These are phyloP conservation scores for Aspergillus sp. DNA, from an alignment of 2,329 filamentous ascomycete species.

Conservation along the genomic window DNA sequence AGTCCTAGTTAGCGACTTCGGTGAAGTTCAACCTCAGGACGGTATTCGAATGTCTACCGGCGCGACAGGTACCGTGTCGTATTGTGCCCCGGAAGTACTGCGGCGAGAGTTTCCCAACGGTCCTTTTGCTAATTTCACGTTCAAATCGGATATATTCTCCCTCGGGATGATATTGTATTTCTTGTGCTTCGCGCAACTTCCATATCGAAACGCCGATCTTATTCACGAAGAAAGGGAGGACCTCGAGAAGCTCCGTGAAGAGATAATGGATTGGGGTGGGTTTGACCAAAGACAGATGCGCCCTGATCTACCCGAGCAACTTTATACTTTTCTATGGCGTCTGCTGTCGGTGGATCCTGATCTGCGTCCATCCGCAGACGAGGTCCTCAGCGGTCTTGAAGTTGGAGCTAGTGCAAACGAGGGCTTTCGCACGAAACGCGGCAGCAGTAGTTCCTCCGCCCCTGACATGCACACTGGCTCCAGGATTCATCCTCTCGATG, in stretches of 20 bases:
- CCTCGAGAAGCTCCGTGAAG: slow-evolving; percentile 75
- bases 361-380: slow-evolving; percentile 78
- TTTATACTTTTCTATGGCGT: slow-evolving; percentile 81
- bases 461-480: slow-evolving; percentile 33
- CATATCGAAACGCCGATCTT: slow-evolving; percentile 79
- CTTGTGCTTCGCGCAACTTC: slow-evolving; percentile 88
- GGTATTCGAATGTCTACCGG: slow-evolving; percentile 83
- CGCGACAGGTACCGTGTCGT: slow-evolving; percentile 93
- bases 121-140: slow-evolving; percentile 86
- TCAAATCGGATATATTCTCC: slow-evolving; percentile 97
- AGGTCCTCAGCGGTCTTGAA: slow-evolving; percentile 77
- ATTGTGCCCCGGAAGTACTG: slow-evolving; percentile 93
- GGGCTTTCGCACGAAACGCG: slow-evolving; percentile 39
- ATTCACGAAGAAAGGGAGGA: slow-evolving; percentile 92
- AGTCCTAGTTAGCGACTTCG: slow-evolving; percentile 95
- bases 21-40: slow-evolving; percentile 87
- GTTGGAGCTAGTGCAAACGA: slow-evolving; percentile 57
- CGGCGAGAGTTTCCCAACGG: slow-evolving; percentile 63
- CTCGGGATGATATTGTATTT: slow-evolving; percentile 98
- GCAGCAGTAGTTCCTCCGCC: slow-evolving; percentile 28
- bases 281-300: slow-evolving; percentile 77
- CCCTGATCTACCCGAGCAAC: slow-evolving; percentile 77
- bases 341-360: slow-evolving; percentile 75
- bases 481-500: slow-evolving; percentile 43
- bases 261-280: slow-evolving; percentile 84